A percentile compares a stretch with the other conserved stretches of the same genome.
phyloP scores from a whole-genome alignment of 2,329 filamentous ascomycete genomes.

The Septoria linicola region DNA sequence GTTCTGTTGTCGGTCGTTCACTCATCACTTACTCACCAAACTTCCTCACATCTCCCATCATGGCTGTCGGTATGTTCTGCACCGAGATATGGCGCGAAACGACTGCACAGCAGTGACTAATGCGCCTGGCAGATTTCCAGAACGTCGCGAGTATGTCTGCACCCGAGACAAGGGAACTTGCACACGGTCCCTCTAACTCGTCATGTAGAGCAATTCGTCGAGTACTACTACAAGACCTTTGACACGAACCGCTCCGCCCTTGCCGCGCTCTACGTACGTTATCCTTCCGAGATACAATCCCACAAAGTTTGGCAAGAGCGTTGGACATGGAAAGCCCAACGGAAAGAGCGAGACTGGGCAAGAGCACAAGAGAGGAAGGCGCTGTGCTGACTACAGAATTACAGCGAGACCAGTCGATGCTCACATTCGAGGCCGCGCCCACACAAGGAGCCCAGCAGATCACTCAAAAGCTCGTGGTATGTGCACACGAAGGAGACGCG shows the following conservation, averaged over 20 bases:
- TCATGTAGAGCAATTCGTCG: constrained; percentile 75
- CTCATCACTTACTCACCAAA: background rate
- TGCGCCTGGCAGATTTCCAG: constrained; percentile 33
- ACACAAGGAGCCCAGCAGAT: constrained; percentile 66
- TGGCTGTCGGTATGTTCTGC: constrained; percentile 5
- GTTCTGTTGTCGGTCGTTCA: background rate
- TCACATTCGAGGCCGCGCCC: constrained; percentile 81
- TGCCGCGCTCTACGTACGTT: constrained; percentile 71
- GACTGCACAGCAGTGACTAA: constrained; percentile 6
- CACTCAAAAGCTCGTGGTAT: constrained; percentile 76
- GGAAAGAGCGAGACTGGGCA: background rate
- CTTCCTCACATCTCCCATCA: background rate
- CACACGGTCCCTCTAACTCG: constrained; percentile 7
- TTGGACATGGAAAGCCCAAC: background rate
- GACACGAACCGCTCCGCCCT: constrained; percentile 68
- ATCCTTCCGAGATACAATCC: background rate
- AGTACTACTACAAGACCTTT: constrained; percentile 89
- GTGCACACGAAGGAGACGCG: constrained; percentile 32
- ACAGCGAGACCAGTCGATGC: constrained; percentile 80
- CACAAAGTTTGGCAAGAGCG: background rate
- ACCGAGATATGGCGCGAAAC: background rate
- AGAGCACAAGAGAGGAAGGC: background rate
- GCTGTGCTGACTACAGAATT: constrained; percentile 16
- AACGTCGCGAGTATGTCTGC: constrained; percentile 34
- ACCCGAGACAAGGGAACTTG: background rate